These are phyloP conservation scores for Exophiala bonariae DNA, from an alignment of 2,329 filamentous ascomycete genomes.

Conservation along the genomic window DNA sequence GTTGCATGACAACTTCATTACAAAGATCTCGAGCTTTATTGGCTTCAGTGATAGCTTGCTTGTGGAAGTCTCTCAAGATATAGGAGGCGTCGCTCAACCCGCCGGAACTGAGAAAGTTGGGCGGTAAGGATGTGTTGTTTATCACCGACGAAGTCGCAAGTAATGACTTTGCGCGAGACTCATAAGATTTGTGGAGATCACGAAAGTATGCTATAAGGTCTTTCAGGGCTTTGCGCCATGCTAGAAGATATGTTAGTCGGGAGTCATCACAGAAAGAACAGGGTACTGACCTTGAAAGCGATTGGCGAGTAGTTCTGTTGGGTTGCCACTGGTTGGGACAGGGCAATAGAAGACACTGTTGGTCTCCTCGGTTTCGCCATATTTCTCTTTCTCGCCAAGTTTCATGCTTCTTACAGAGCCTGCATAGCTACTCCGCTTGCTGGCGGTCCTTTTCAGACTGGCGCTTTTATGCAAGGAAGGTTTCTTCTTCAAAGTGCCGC, in stretches of 20 bases:
- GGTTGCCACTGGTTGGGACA: slow-evolving; percentile 81
- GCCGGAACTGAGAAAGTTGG: slow-evolving; percentile 73
- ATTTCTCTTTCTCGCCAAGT: slow-evolving; percentile 62
- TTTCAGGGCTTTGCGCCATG: slow-evolving; percentile 93
- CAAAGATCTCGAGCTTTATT: slow-evolving; percentile 90
- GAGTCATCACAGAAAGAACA: neutral
- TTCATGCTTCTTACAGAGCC: slow-evolving; percentile 82
- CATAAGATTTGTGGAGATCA: slow-evolving; percentile 87
- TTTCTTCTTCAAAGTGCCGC: slow-evolving; percentile 87
- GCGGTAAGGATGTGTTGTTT: slow-evolving; percentile 74
- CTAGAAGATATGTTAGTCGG: slow-evolving; percentile 47
- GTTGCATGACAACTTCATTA: slow-evolving; percentile 82
- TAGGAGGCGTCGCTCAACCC: slow-evolving; percentile 87
- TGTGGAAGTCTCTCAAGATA: slow-evolving; percentile 80
- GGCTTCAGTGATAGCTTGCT: slow-evolving; percentile 73
- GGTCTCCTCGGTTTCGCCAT: slow-evolving; percentile 64
- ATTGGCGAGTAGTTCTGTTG: slow-evolving; percentile 82
- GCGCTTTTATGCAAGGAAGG: slow-evolving; percentile 70
- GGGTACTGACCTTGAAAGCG: slow-evolving; percentile 77
- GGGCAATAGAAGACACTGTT: slow-evolving; percentile 89
- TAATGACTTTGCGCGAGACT: slow-evolving; percentile 77
- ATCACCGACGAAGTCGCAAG: slow-evolving; percentile 80
- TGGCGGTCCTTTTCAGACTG: slow-evolving; percentile 77
- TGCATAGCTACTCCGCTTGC: slow-evolving; percentile 77
- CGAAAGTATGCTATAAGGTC: slow-evolving; percentile 92